A percentile compares a stretch with the other conserved stretches of the same genome.
Evolutionary conservation across 2,329 filamentous ascomycete genomes (phyloP).

Genomic region (Stagonosporopsis rhizophila): DNA sequence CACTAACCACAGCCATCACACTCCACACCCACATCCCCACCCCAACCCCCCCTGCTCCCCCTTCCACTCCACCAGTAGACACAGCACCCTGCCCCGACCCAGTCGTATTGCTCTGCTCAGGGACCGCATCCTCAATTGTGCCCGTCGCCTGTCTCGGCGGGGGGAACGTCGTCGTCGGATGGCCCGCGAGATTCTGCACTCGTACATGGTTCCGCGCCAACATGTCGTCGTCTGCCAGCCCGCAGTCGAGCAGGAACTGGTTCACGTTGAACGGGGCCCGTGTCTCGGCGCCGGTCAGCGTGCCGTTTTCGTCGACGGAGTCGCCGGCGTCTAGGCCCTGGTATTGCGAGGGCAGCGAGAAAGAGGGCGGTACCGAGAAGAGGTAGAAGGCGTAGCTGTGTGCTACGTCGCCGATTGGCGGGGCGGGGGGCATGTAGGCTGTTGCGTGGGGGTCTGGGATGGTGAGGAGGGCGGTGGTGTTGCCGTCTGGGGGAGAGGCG

Average conservation of each 20-base stretch:
- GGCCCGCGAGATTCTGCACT: constrained; percentile 38
- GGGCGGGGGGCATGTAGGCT: constrained; percentile 28
- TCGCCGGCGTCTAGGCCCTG: constrained; percentile 11
- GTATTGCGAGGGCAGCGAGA: constrained; percentile 34
- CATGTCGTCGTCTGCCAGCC: constrained; percentile 30
- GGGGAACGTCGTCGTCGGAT: constrained; percentile 27
- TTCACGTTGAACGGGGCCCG: constrained; percentile 45
- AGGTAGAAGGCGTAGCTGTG: constrained; percentile 37
- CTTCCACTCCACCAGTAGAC: neutral
- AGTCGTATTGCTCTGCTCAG: neutral
- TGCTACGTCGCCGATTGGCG: constrained; percentile 34
- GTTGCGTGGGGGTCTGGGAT: constrained; percentile 12
- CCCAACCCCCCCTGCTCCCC: neutral
- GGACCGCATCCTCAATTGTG: constrained; percentile 7
- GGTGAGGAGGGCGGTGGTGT: constrained; percentile 6
- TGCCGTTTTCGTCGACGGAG: neutral
- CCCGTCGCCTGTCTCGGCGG: constrained; percentile 14
- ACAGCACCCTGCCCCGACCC: neutral
- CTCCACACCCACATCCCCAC: neutral
- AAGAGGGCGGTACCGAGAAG: constrained; percentile 30
- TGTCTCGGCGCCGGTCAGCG: constrained; percentile 7
- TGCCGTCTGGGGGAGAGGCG: constrained; percentile 11
- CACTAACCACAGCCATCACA: neutral
- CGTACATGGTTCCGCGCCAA: constrained; percentile 50
- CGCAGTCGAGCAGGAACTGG: constrained; percentile 43